Evolutionary conservation across 1,284 basidiomycete species (phyloP), one percentile per base, ranked within the genome.

Genomic region (Xerocomus nothofagi): DNA sequence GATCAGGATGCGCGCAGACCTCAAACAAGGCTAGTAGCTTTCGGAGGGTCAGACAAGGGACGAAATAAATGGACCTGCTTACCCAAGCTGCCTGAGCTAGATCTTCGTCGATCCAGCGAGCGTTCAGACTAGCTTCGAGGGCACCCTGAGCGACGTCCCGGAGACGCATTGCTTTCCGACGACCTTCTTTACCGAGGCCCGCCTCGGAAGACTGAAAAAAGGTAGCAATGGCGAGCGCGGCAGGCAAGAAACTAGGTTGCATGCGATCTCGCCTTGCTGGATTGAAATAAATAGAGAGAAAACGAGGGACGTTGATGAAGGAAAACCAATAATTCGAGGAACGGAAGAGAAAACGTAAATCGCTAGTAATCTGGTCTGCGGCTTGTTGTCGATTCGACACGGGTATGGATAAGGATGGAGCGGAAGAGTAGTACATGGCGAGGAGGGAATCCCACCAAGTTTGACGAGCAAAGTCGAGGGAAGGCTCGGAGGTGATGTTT

Each of bases 371-470:
- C 42, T 66, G 67, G 33, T 73, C 69, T 6, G 72, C 63, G 6
- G 77, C 73, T 9, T 65, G 56, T 29, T 78, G 73, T 17, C 82
- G 77, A 57, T 78, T 65, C 20, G 72, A 65, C 6, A 73, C 67
- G 31, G 80, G 60, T 32, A 65, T 46, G 43, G 64, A 68, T 39
- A 60, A 57, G 47, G 59, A 64, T n/a, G 55, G 51, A 36, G 68
- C 58, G 39, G 63, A 62, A 20, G 73, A 69, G 31, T 71, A 57
- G 64, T 88, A 88, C 9, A 83, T 61, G 23, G 71, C 70, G 31
- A 88, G 66, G 21, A 90, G 72, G 5, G 76, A 79, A 60, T 89
- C 88, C 84, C 85, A 90, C 87, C 87, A 89, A 29, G 80, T 81
- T 70, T 84, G 81, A 45, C 84, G 83, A 24, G 75, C 72, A 63